phyloP scores from a whole-genome alignment of 129 eudicot genomes.

The Mikania micrantha region DNA sequence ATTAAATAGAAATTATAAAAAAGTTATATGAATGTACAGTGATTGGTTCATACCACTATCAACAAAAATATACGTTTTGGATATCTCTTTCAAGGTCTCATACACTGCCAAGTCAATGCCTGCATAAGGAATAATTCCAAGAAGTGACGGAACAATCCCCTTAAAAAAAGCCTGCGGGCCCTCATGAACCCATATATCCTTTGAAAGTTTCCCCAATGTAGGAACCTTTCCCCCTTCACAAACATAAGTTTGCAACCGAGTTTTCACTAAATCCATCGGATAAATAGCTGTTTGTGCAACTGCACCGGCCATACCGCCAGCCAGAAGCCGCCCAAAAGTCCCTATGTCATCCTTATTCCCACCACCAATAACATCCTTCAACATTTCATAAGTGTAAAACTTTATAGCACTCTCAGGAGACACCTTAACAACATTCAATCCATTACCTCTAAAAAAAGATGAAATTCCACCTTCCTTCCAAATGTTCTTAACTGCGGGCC shows the following conservation, averaged over 20 bases:
- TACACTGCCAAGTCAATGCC: constrained; percentile 92
- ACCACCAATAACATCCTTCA: constrained; percentile 66
- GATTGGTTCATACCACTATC: constrained; percentile 51
- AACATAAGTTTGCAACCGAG: constrained; percentile 74
- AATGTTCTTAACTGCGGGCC: constrained; percentile 51
- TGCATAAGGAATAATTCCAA: constrained; percentile 94
- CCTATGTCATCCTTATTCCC: constrained; percentile 67
- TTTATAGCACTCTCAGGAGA: constrained; percentile 98
- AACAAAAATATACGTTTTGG: constrained; percentile 52
- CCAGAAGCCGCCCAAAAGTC: constrained; percentile 64
- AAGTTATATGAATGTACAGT: neutral
- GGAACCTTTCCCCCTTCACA: constrained; percentile 73
- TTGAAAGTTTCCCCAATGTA: constrained; percentile 57
- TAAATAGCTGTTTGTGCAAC: constrained; percentile 93
- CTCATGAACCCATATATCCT: constrained; percentile 79
- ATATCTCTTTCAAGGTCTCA: constrained; percentile 80
- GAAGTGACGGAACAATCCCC: constrained; percentile 86
- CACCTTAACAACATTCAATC: constrained; percentile 81
- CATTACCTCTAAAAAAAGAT: constrained; percentile 87
- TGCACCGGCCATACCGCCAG: constrained; percentile 96
- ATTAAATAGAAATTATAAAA: neutral
- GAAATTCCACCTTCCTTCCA: constrained; percentile 71
- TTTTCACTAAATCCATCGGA: constrained; percentile 95
- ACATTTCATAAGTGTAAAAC: constrained; percentile 77
- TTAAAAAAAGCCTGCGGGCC: constrained; percentile 85